phyloP scores from a whole-genome alignment of 2,329 filamentous ascomycete species.

The Sarocladium kiliense region DNA sequence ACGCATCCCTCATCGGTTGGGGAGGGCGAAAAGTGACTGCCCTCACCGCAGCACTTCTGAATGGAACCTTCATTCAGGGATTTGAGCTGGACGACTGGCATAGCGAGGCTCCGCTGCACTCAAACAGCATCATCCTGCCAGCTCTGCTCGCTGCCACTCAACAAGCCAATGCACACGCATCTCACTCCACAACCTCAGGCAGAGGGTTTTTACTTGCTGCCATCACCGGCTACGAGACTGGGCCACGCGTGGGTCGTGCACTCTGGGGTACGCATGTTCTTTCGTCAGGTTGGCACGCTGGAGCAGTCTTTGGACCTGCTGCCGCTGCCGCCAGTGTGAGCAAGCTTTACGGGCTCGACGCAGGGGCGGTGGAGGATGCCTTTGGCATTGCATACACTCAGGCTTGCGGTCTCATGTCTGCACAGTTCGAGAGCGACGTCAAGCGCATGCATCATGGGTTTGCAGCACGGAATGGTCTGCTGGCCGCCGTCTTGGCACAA shows the following conservation, averaged over 20 bases:
- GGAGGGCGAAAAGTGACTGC: slow-evolving; percentile 26
- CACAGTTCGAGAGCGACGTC: too few species aligned
- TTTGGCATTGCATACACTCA: too few species aligned
- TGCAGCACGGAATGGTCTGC: too few species aligned
- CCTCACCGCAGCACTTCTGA: slow-evolving; percentile 33
- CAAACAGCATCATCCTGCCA: slow-evolving; percentile 30
- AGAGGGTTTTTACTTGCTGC: slow-evolving; percentile 26
- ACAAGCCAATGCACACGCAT: slow-evolving; percentile 11
- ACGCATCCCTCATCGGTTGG: slow-evolving; percentile 18
- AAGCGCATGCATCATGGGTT: too few species aligned
- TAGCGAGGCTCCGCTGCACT: slow-evolving; percentile 32
- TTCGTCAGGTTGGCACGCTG: slow-evolving; percentile 33
- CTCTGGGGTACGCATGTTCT: slow-evolving; percentile 33
- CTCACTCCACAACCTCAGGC: slow-evolving; percentile 15
- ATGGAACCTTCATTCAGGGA: slow-evolving; percentile 37
- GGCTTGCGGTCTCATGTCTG: too few species aligned
- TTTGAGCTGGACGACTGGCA: slow-evolving; percentile 41
- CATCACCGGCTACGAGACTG: slow-evolving; percentile 34
- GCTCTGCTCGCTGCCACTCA: slow-evolving; percentile 30
- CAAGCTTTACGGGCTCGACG: too few species aligned
- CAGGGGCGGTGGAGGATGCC: too few species aligned
- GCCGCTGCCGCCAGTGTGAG: too few species aligned
- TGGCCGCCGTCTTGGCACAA: too few species aligned
- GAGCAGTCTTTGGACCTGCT: too few species aligned
- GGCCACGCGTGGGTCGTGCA: slow-evolving; percentile 29